Percentiles rank a stretch among this genome's conserved stretches.
phyloP scores from a whole-genome alignment of 176 grass and related monocot species.

The Elymus sibiricus region DNA sequence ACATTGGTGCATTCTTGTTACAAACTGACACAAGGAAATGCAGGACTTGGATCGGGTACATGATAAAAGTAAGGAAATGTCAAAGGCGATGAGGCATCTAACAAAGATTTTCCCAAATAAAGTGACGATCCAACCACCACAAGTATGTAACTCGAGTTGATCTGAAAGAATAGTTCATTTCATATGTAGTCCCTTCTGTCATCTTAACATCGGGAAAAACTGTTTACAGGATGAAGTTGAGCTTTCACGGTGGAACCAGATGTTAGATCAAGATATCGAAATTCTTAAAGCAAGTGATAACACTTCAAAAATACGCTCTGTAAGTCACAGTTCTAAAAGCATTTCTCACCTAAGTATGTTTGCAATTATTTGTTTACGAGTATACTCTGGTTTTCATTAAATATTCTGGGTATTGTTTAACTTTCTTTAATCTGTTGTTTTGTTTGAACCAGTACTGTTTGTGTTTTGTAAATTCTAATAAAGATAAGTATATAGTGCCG shows the following conservation, averaged over 20 bases:
- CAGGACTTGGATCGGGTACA: constrained; percentile 63
- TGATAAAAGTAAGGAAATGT: constrained; percentile 73
- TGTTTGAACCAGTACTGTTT: not conserved
- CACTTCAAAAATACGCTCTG: constrained; percentile 70
- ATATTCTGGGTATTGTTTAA: not conserved
- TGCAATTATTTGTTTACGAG: not conserved
- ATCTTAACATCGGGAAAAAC: constrained; percentile 21
- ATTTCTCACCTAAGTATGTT: not conserved
- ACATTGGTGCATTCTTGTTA: constrained; percentile 12
- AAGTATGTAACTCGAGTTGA: constrained; percentile 42
- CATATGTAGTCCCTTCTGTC: not conserved
- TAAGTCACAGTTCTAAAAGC: constrained; percentile 39
- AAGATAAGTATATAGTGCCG: not conserved
- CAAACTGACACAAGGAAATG: constrained; percentile 30
- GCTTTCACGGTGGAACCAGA: constrained; percentile 75
- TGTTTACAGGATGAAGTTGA: constrained; percentile 72
- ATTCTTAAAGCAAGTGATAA: constrained; percentile 87
- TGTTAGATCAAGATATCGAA: constrained; percentile 74
- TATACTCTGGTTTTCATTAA: not conserved
- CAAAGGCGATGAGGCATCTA: constrained; percentile 77
- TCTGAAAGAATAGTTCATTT: constrained; percentile 5
- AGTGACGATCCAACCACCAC: constrained; percentile 73
- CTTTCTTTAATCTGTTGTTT: not conserved
- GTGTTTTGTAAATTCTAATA: not conserved
- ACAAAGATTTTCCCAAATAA: constrained; percentile 95